These are phyloP conservation scores for Asterella californica DNA, from an alignment of 225 moss, liverwort and hornwort species.

Conservation along the genomic window DNA sequence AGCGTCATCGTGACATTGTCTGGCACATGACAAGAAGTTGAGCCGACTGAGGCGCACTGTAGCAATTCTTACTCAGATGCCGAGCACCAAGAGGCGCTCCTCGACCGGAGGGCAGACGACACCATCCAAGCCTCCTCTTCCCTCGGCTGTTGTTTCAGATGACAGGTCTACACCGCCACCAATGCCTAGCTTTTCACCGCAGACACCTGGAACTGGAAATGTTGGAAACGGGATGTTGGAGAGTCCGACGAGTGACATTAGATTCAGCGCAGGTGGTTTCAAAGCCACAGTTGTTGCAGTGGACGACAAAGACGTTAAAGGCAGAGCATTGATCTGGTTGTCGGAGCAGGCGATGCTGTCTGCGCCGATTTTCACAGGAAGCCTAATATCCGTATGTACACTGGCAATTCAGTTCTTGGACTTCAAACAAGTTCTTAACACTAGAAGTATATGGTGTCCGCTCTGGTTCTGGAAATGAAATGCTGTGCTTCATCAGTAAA, in stretches of 20 bases:
- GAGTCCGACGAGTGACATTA: not conserved
- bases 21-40: not conserved
- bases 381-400: constrained; percentile 68
- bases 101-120: constrained; percentile 34
- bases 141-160: constrained; percentile 14
- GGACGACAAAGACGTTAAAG: constrained; percentile 59
- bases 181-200: not conserved
- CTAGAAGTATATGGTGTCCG: not conserved
- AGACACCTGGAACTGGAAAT: constrained; percentile 19
- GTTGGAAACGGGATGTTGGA: constrained; percentile 7
- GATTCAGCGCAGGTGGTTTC: constrained; percentile 14
- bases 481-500: not conserved
- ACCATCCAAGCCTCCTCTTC: constrained; percentile 29
- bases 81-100: constrained; percentile 43
- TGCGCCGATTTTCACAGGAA: constrained; percentile 52
- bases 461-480: not conserved
- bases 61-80: constrained; percentile 19
- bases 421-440: not conserved
- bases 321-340: constrained; percentile 69
- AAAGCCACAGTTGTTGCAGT: constrained; percentile 52
- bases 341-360: constrained; percentile 89
- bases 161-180: constrained; percentile 6
- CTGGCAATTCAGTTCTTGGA: not conserved
- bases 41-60: not conserved
- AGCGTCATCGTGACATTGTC: not conserved